Base-by-base conservation (phyloP, 768 basidiomycete genomes). In the Tremella yokohamensis region DNA sequence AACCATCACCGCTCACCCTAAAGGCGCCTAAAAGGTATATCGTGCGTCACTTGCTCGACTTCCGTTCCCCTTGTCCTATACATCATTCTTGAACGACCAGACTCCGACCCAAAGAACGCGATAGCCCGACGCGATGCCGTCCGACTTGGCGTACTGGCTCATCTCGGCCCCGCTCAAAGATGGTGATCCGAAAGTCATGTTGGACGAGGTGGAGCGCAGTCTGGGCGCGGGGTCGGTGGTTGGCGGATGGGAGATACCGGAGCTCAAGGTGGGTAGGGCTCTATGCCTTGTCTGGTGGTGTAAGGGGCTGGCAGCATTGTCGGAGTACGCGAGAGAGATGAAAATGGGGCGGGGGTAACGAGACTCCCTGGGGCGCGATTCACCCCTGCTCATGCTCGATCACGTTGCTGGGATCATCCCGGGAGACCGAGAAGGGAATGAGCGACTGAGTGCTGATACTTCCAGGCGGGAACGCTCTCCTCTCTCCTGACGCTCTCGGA, bases 61-160 rank as follows among this genome's bases (percentile, higher is more conserved):
- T 25, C 15, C n/a, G 4, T 8, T 52, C 38, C 15, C 16, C 51
- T 52, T 34, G 11, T 54, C 40, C 39, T 34, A 40, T 54, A 26
- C 52, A 54, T 42, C 29, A 34, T 34, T 6, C 29, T 34, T 34
- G 29, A 34, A 34, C 29, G 4, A 6, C 29, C 29, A 34, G 29
- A 34, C 3, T 34, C 13, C 3, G 22, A 38, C 24, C n/a, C 34
- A 9, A 16, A 2, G n/a, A 49, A 8, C 56, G n/a, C n/a, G n/a
- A 18, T 45, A 49, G 29, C 22, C 13, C 19, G 20, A 7, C 22
- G 15, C 19, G 19, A 96, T 96, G 92, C 92, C 92, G 57, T 93
- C 90, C 73, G 92, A 96, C 81, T 87, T 93, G 76, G 88, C 88
- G 63, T 93, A 90, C 66, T 97, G 93, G 93, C 79, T 97, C 64